These are phyloP conservation scores for Fraxinus pennsylvanica DNA, from an alignment of 257 asterid genomes.

Conservation along the genomic window DNA sequence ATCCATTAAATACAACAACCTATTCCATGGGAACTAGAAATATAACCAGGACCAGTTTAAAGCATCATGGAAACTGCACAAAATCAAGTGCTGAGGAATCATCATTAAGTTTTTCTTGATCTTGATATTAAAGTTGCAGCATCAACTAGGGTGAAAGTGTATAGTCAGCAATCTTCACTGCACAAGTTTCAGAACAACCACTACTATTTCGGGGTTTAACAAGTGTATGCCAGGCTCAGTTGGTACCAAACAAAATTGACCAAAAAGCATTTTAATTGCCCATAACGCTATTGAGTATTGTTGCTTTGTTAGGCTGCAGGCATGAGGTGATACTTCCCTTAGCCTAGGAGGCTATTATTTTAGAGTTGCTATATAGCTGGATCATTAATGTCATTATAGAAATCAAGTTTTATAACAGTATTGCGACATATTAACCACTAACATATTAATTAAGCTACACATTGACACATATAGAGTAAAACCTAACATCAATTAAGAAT, in stretches of 20 bases:
- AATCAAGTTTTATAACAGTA: not conserved
- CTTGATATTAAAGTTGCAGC: constrained; percentile 5
- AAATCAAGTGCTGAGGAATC: constrained; percentile 9
- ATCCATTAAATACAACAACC: not conserved
- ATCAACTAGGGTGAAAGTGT: not conserved
- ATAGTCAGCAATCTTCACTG: not conserved
- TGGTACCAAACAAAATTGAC: constrained; percentile 6
- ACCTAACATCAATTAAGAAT: constrained; percentile 7
- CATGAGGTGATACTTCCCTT: not conserved
- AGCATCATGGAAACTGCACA: not conserved
- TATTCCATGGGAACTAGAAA: not conserved
- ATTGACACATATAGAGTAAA: not conserved
- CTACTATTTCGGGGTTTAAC: not conserved
- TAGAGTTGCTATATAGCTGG: not conserved
- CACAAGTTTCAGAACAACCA: not conserved
- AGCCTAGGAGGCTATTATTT: not conserved
- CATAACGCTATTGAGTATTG: not conserved
- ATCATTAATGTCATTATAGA: not conserved
- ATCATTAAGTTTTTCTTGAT: not conserved
- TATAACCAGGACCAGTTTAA: not conserved
- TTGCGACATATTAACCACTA: not conserved
- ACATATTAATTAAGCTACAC: constrained; percentile 1
- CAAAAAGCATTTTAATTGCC: constrained; percentile 3
- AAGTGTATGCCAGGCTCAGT: not conserved
- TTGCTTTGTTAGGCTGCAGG: not conserved